Evolutionary conservation across 352 stramenopile genomes (phyloP), one percentile per base, ranked within the genome.

Genomic region (Globisporangium paddicum): DNA sequence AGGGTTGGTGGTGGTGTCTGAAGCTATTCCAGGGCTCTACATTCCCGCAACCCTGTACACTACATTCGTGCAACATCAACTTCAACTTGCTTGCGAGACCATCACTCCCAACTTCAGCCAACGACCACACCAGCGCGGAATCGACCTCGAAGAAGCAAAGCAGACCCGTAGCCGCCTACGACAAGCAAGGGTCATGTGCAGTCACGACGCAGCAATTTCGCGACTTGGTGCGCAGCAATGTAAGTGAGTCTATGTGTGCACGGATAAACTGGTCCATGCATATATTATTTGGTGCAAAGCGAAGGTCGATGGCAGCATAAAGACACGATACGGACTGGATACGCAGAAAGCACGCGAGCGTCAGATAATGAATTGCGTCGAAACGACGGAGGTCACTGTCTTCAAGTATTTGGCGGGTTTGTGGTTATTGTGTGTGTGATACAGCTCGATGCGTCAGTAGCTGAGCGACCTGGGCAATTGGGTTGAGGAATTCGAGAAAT

Each of bases 121-220:
- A 32, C 28, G 3, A 32, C 3, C 28, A 3, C 3, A 32, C 28
- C 28, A 55, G 30, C 44, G 48, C 32, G 48, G 48, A 55, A 55
- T 55, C 48, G n/a, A 30, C 48, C 8, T 13, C 9, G 16, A n/a
- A 38, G 40, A 38, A 44, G n/a, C 11, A 25, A 55, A n/a, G n/a
- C 28, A 40, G 18, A 11, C 26, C 45, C 26, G 10, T 9, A 35
- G 11, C 25, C 16, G 18, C 2, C 25, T 37, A 6, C 25, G 19
- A 42, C 6, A 51, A 32, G 52, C 45, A 19, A 74, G n/a, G n/a
- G n/a, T n/a, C n/a, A n/a, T n/a, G n/a, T n/a, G n/a, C n/a, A n/a
- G n/a, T n/a, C n/a, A n/a, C 71, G 63, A 63, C 71, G 45, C 60
- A 51, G 25, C 63, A 74, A 54, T 74, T 69, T 60, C 53, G 53